A percentile compares a stretch with the other conserved stretches of the same genome.
These are phyloP conservation scores for Arthrobotrys entomopaga DNA, from an alignment of 2,329 filamentous ascomycete genomes.

Conservation along the genomic window DNA sequence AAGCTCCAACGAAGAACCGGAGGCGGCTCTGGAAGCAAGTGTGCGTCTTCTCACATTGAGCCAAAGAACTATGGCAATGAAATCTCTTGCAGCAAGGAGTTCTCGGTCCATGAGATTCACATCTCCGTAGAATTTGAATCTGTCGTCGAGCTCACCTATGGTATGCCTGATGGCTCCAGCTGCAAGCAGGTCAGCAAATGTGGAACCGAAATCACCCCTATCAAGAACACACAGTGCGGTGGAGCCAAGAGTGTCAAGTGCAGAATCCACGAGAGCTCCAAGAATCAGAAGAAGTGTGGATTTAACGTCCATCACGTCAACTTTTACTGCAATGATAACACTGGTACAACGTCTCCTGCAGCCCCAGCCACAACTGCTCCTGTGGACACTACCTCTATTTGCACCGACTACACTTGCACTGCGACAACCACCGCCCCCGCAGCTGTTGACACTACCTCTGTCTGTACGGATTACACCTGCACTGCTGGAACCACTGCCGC, in stretches of 20 bases:
- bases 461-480: conserved; percentile 7
- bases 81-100: conserved; percentile 70
- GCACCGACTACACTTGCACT: conserved; percentile 29
- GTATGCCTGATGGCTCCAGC: conserved; percentile 80
- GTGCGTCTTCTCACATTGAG: conserved; percentile 65
- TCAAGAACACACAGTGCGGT: conserved; percentile 90
- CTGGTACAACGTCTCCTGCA: conserved; percentile 19
- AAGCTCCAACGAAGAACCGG: conserved; percentile 45
- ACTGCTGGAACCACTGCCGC: conserved; percentile 13
- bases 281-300: conserved; percentile 55
- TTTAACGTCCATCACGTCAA: conserved; percentile 58
- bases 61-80: conserved; percentile 62
- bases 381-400: neutral
- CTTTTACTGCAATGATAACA: conserved; percentile 55
- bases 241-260: conserved; percentile 85
- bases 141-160: conserved; percentile 84
- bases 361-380: conserved; percentile 24
- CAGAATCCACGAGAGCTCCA: conserved; percentile 57
- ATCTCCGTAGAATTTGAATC: conserved; percentile 72
- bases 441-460: neutral
- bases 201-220: conserved; percentile 72
- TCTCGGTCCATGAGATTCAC: conserved; percentile 64
- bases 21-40: conserved; percentile 42
- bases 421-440: conserved; percentile 14
- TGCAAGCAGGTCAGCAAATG: conserved; percentile 83